A percentile compares a stretch with the other conserved stretches of the same genome.
Conservation (phyloP, 257 asterid species). For the Solanum raphanifolium region DNA sequence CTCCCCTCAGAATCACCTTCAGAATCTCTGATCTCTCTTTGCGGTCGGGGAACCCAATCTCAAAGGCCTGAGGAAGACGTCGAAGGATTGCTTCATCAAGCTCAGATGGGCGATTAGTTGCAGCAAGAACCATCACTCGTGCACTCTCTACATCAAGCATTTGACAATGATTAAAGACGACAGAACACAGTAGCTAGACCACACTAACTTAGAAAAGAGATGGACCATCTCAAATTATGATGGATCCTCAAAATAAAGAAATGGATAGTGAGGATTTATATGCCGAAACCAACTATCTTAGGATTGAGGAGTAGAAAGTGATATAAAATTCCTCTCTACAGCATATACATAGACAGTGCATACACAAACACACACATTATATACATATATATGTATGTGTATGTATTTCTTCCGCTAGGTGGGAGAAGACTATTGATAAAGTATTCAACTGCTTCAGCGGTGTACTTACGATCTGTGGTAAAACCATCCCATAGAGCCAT, state of each 20-base stretch:
- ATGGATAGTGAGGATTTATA: background rate
- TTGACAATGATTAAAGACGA: background rate
- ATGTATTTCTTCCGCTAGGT: background rate
- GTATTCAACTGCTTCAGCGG: background rate
- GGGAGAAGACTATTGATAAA: background rate
- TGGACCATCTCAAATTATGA: background rate
- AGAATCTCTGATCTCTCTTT: constrained; percentile 65
- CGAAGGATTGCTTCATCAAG: constrained; percentile 97
- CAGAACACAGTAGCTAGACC: background rate
- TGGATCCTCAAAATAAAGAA: background rate
- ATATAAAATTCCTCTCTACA: background rate
- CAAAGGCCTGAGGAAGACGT: constrained; percentile 96
- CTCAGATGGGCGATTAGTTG: constrained; percentile 96
- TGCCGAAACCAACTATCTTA: background rate
- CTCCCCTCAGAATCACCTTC: constrained; percentile 79
- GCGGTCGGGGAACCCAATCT: constrained; percentile 67
- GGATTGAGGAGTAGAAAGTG: background rate
- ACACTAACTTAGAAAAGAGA: background rate
- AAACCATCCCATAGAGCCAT: constrained; percentile 99
- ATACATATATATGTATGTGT: background rate
- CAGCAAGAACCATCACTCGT: constrained; percentile 93
- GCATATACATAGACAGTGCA: background rate
- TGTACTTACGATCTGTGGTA: constrained; percentile 77
- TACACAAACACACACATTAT: background rate
- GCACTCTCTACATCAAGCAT: constrained; percentile 52